Percentiles rank a stretch among this genome's conserved stretches.
Evolutionary conservation across 2,329 filamentous ascomycete genomes (phyloP).

Genomic region (Neocatenulostroma microsporum): DNA sequence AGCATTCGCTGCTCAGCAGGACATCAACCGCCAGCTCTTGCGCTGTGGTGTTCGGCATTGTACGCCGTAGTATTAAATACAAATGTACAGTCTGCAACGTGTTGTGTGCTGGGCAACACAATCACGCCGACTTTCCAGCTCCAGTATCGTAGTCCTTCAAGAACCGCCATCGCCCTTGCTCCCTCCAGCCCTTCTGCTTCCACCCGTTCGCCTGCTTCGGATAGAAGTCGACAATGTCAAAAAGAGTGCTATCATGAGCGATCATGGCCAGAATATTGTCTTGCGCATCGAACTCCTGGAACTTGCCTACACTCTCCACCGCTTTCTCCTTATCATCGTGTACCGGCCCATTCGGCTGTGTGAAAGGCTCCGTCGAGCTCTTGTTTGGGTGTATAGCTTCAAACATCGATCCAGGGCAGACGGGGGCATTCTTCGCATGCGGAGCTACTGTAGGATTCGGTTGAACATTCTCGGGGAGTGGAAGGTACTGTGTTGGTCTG

Average conservation of each 20-base stretch:
- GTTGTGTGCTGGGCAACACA: no score
- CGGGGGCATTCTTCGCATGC: slow-evolving; percentile 10
- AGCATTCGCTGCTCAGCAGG: no score
- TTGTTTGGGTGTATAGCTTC: slow-evolving; percentile 31
- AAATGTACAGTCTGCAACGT: no score
- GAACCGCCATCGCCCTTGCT: slow-evolving; percentile 43
- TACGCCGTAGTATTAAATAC: no score
- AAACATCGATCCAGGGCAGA: slow-evolving; percentile 37
- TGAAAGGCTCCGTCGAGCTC: slow-evolving; percentile 25
- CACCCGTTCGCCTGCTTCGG: slow-evolving; percentile 44
- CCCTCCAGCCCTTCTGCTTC: slow-evolving; percentile 39
- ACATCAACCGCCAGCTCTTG: no score
- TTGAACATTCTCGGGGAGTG: slow-evolving; percentile 31
- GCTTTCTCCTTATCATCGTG: slow-evolving; percentile 28
- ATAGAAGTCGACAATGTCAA: slow-evolving; percentile 43
- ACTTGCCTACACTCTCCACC: slow-evolving; percentile 36
- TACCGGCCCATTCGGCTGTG: slow-evolving; percentile 17
- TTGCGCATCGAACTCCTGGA: slow-evolving; percentile 41
- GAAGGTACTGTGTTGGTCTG: slow-evolving; percentile 36
- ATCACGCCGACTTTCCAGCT: no score
- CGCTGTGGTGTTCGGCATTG: no score
- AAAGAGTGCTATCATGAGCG: slow-evolving; percentile 42
- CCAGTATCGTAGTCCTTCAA: slow-evolving; percentile 38
- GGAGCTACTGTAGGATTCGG: slow-evolving; percentile 33
- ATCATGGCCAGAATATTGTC: slow-evolving; percentile 40